Conservation (phyloP, 345 rosid genomes). For the Angophora floribunda region DNA sequence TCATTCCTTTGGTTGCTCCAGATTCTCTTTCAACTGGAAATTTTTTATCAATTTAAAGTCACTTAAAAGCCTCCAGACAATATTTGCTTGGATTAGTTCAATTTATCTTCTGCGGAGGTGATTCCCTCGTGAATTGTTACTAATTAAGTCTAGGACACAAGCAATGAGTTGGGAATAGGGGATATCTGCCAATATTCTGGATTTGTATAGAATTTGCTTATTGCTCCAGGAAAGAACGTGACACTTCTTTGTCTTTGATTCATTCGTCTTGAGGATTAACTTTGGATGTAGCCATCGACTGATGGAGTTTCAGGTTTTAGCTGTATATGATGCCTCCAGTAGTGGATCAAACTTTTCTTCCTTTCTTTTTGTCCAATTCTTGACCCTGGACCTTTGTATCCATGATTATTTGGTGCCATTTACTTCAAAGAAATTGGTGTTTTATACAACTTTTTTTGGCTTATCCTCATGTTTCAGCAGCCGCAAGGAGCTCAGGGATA, state of each 20-base stretch:
- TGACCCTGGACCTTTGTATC: not conserved
- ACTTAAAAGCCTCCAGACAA: not conserved
- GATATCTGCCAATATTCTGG: not conserved
- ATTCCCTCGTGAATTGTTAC: not conserved
- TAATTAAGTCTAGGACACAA: not conserved
- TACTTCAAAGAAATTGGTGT: not conserved
- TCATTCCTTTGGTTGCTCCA: not conserved
- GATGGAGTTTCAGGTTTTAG: not conserved
- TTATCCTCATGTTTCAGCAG: constrained; percentile 11
- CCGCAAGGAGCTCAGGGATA: constrained; percentile 67
- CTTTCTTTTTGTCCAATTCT: not conserved
- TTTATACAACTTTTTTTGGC: not conserved
- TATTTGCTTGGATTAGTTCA: not conserved
- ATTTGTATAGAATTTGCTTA: not conserved
- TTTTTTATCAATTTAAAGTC: not conserved
- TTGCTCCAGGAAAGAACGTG: not conserved
- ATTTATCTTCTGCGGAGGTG: not conserved
- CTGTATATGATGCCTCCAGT: not conserved
- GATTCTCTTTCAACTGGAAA: not conserved
- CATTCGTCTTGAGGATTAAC: not conserved
- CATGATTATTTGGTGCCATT: not conserved
- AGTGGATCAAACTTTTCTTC: not conserved
- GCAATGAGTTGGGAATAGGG: not conserved
- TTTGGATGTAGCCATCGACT: not conserved
- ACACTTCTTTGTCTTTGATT: not conserved